Base-by-base conservation (phyloP, 768 basidiomycete genomes). In the Boletus eberwhitei region DNA sequence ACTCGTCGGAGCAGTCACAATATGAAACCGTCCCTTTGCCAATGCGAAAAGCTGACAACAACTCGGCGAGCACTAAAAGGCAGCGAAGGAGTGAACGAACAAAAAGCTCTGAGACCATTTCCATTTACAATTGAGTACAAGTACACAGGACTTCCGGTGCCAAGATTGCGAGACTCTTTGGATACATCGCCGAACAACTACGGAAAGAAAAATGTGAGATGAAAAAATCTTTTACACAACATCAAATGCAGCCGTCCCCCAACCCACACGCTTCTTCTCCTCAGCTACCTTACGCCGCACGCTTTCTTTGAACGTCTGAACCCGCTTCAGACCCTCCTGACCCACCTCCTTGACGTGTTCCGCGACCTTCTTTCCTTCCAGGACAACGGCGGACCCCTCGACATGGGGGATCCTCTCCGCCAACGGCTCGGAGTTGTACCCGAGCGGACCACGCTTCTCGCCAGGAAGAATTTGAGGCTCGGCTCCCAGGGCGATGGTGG, bases 381-480 rank as follows among this genome's bases (percentile, higher is more conserved):
- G n/a, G 6, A 7, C 6, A 6, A 22, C 22, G 5, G 53, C 32
- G 3, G 48, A 13, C 5, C 36, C 21, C 16, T 55, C 66, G 1
- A 43, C n/a, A 5, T 39, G 54, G 0, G 52, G 24, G 0, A 61
- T 2, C 29, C 60, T 46, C 41, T 61, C 59, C 2, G 43, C 52
- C 24, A 74, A 48, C 4, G 71, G 64, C 55, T 75, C 78, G 3
- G 82, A 75, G 6, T 75, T 75, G 2, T 74, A 82, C 3, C 83
- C 87, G 35, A 83, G 62, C 0, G 88, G 88, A 0, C 87, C 88
- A 4, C 73, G 77, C 75, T 90, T 88, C 58, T 84, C 79, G 0
- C 86, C 84, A 26, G 79, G 70, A 29, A 90, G 67, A 32, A 90
- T 81, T 74, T 90, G 88, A 35, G 88, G 88, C 68, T 87, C 86